These are phyloP conservation scores for Lachnellula cervina DNA, from an alignment of 2,329 filamentous ascomycete species.

Conservation along the genomic window DNA sequence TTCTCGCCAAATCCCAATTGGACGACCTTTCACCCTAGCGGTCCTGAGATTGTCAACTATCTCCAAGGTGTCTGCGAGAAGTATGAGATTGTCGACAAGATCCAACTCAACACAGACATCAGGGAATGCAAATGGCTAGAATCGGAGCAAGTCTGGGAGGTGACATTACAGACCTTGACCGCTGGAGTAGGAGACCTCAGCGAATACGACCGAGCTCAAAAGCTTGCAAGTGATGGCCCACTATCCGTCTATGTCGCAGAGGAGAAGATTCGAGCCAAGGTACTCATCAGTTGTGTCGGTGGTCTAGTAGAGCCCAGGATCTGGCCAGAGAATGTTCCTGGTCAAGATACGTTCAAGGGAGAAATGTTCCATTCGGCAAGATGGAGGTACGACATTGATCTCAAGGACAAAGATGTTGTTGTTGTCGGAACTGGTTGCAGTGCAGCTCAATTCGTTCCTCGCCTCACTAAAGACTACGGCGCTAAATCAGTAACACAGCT, in stretches of 20 bases:
- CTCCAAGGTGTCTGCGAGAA: slow-evolving; percentile 49
- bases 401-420: slow-evolving; percentile 51
- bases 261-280: slow-evolving; percentile 48
- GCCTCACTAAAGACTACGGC: slow-evolving; percentile 38
- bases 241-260: slow-evolving; percentile 44
- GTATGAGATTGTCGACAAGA: slow-evolving; percentile 51
- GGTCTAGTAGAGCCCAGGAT: slow-evolving; percentile 50
- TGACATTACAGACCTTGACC: slow-evolving; percentile 45
- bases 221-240: slow-evolving; percentile 40
- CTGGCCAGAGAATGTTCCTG: slow-evolving; percentile 46
- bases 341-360: slow-evolving; percentile 49
- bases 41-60: slow-evolving; percentile 55
- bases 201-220: slow-evolving; percentile 40
- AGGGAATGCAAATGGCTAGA: slow-evolving; percentile 47
- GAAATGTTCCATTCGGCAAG: slow-evolving; percentile 53
- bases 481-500: slow-evolving; percentile 55
- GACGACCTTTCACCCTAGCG: slow-evolving; percentile 52
- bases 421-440: slow-evolving; percentile 55
- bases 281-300: slow-evolving; percentile 51
- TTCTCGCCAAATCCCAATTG: slow-evolving; percentile 57
- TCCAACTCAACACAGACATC: slow-evolving; percentile 55
- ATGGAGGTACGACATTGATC: slow-evolving; percentile 49
- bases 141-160: slow-evolving; percentile 49
- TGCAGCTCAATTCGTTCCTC: slow-evolving; percentile 52
- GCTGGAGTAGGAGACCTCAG: slow-evolving; percentile 51